These are phyloP conservation scores for Pterula multifida DNA, from an alignment of 1,284 basidiomycete genomes.

Conservation along the genomic window DNA sequence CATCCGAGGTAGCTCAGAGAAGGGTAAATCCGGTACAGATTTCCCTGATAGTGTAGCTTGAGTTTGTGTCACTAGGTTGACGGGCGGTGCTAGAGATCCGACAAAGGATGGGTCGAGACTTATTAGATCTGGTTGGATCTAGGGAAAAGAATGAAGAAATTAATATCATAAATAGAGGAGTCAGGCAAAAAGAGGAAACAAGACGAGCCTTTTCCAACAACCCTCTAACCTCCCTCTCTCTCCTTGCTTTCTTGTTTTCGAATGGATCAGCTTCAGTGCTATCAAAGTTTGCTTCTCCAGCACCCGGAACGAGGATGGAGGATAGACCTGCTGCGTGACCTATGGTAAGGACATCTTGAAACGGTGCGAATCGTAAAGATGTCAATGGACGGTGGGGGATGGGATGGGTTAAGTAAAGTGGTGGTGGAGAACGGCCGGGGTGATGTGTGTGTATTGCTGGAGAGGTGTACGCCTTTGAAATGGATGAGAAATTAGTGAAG, in stretches of 20 bases:
- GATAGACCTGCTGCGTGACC: conserved; percentile 68
- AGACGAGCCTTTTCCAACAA: conserved; percentile 76
- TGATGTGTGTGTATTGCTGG: conserved; percentile 51
- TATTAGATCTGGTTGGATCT: conserved; percentile 90
- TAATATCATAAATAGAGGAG: conserved; percentile 4
- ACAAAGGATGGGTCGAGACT: conserved; percentile 80
- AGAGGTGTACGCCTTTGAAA: conserved; percentile 50
- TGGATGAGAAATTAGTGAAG: conserved; percentile 7
- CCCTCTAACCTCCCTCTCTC: conserved; percentile 86
- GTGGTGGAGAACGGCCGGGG: conserved; percentile 43
- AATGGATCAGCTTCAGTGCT: conserved; percentile 90
- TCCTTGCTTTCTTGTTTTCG: conserved; percentile 71
- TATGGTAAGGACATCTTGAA: conserved; percentile 85
- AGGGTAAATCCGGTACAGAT: conserved; percentile 44
- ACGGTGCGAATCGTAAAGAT: conserved; percentile 76
- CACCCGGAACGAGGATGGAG: conserved; percentile 80
- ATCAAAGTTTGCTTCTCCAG: conserved; percentile 94
- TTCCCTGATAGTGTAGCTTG: conserved; percentile 26
- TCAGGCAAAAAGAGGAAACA: neutral
- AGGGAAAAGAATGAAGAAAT: neutral
- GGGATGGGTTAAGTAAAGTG: conserved; percentile 78
- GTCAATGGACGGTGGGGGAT: conserved; percentile 59
- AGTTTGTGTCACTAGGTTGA: conserved; percentile 41
- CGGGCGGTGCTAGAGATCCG: conserved; percentile 56
- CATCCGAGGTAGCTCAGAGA: conserved; percentile 58